Base-by-base conservation (phyloP, 495 filamentous ascomycete species). In the Xylaria cubensis region DNA sequence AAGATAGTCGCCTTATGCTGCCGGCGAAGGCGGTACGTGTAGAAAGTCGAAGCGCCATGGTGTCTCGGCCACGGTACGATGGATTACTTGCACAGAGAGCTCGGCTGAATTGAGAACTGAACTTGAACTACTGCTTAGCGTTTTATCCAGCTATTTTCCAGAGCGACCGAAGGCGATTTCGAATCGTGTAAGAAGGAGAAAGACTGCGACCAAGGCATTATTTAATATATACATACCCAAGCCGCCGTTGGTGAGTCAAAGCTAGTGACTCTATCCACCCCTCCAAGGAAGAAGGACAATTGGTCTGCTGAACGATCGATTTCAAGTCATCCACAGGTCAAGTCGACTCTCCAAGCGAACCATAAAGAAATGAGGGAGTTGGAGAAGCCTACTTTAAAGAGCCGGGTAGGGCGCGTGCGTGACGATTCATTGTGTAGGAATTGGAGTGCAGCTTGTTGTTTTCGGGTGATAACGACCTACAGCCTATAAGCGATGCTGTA, bases 21-120 rank as follows among this genome's bases (percentile, higher is more conserved):
- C 67, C 42, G 10, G 55, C 56, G 15, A 70, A 24, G n/a, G 74
- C 63, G 41, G 65, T 51, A 34, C 75, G 77, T 36, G 69, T 50
- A 44, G 68, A 53, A 48, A 74, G 53, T 70, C 75, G 72, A 44
- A 74, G 62, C 48, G 75, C 74, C 77, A 79, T 79, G 32, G 59
- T 64, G n/a, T 24, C 46, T 55, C 12, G 34, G 21, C 32, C 36
- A 26, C n/a, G 50, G 34, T 41, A 3, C 9, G 65, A 21, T 56
- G 32, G 36, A 26, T 51, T 21, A 51, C 26, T 19, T 51, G 64
- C 17, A 39, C 44, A 32, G 32, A 32, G 42, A 48, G 62, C 36
- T 51, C n/a, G 46, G n/a, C 56, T 12, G 2, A 12, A 24, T 4
- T 2, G 17, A 19, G 46, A 66, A 9, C 50, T 59, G 13, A 3